Base-by-base conservation (phyloP, 139 green algal species). In the Monoraphidium neglectum region DNA sequence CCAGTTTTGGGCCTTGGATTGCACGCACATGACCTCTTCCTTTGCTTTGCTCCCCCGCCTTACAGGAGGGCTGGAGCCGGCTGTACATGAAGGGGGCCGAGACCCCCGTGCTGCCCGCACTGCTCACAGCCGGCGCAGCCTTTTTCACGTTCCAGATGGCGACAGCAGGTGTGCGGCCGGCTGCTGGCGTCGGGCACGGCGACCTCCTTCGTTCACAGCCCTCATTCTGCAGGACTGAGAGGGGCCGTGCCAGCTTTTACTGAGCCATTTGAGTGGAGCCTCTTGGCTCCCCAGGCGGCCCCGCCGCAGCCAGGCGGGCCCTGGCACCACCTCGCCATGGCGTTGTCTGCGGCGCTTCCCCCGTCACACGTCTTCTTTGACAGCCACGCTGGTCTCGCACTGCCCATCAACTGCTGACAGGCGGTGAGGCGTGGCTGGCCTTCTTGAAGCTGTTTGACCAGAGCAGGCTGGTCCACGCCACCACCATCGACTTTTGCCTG, bases 381-480 rank as follows among this genome's bases (percentile, higher is more conserved):
- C n/a, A n/a, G n/a, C n/a, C n/a, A n/a, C n/a, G n/a, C n/a, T n/a
- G n/a, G n/a, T n/a, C n/a, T n/a, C n/a, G n/a, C n/a, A n/a, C n/a
- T n/a, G n/a, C n/a, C n/a, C n/a, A n/a, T n/a, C n/a, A n/a, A n/a
- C n/a, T n/a, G n/a, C n/a, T n/a, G n/a, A n/a, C 91, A 21, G 85
- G 77, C 1, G 24, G 51, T 3, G 76, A 47, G 13, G 53, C 77
- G 4, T 97, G 91, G 91, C 38, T 66, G 1, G 80, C 79, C 1
- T 97, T 92, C 81, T 30, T 89, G 23, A 65, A 82, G 37, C 81
- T 95, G 30, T 92, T 97, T 63, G 84, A 93, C 62, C 86, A 94
- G 82, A 92, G 82, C 79, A 72, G 88, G 5, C 87, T 97, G 8
- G 86, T 93, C 46, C 91, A 97, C 65, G 88, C 91, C 1, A 94